Percentiles rank a stretch among this genome's conserved stretches.
Evolutionary conservation across 2,329 filamentous ascomycete genomes (phyloP).

Genomic region (Aspergillus japonicus): DNA sequence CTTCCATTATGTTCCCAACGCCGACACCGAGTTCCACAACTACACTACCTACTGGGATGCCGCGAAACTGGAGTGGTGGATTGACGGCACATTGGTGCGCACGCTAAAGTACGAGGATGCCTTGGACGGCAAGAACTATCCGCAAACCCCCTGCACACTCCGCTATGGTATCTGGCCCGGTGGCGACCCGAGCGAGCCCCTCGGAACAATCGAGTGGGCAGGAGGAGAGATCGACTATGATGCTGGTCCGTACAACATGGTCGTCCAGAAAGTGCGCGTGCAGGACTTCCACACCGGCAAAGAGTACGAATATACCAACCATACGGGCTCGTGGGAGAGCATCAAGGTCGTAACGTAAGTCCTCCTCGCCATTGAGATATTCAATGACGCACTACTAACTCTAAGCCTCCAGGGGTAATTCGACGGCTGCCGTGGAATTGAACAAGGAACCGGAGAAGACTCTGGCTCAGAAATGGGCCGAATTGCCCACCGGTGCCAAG

Average conservation of each 20-base stretch:
- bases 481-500: constrained; percentile 48
- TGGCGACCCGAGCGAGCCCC: constrained; percentile 45
- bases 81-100: constrained; percentile 62
- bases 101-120: constrained; percentile 60
- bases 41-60: constrained; percentile 65
- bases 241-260: constrained; percentile 70
- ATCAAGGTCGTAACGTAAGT: constrained; percentile 56
- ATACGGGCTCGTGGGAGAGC: constrained; percentile 62
- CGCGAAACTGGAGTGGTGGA: constrained; percentile 63
- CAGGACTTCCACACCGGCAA: constrained; percentile 60
- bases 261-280: constrained; percentile 61
- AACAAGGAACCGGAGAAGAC: constrained; percentile 37
- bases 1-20: constrained; percentile 66
- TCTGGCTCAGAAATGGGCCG: constrained; percentile 43
- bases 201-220: constrained; percentile 64
- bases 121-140: constrained; percentile 58
- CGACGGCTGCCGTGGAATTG: constrained; percentile 47
- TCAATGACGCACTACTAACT: constrained; percentile 8
- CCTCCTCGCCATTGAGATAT: neutral
- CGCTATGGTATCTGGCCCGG: constrained; percentile 70
- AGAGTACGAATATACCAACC: constrained; percentile 66
- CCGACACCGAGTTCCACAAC: constrained; percentile 50
- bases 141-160: constrained; percentile 71
- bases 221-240: constrained; percentile 67
- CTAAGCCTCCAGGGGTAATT: constrained; percentile 59